phyloP scores from a whole-genome alignment of 1,284 basidiomycete species.

The Ustilago bromivora region DNA sequence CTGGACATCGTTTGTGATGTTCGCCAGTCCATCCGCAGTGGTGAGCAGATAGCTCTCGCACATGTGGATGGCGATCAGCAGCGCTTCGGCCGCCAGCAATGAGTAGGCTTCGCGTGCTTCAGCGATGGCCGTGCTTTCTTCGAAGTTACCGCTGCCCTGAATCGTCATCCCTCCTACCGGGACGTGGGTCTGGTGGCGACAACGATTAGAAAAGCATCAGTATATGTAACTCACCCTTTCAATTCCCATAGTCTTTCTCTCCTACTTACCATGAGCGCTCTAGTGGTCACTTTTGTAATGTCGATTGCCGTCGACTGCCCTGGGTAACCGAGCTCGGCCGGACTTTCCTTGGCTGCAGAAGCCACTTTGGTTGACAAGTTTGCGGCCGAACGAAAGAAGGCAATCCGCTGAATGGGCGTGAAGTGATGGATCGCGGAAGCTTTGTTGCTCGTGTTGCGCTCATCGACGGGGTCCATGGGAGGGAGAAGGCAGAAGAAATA shows the following conservation, averaged over 20 bases:
- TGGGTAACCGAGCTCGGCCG: conserved; percentile 4
- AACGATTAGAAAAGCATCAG: background rate
- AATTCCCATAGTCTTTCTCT: background rate
- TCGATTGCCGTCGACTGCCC: conserved; percentile 7
- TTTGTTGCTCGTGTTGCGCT: background rate
- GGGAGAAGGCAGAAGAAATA: conserved; percentile 27
- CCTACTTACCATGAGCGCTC: conserved; percentile 18
- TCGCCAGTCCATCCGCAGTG: background rate
- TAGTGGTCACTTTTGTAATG: background rate
- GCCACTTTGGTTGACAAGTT: conserved; percentile 26
- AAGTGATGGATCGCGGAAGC: conserved; percentile 14
- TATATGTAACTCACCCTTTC: background rate
- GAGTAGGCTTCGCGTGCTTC: conserved; percentile 1
- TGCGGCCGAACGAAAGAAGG: conserved; percentile 22
- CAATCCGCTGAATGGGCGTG: conserved; percentile 7
- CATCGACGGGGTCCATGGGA: background rate
- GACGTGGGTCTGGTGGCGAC: background rate
- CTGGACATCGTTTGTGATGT: background rate
- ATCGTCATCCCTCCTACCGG: background rate
- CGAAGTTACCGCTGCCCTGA: background rate
- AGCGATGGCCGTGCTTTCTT: no score
- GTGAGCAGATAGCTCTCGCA: conserved; percentile 12
- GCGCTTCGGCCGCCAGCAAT: conserved; percentile 30
- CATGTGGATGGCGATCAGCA: conserved; percentile 16
- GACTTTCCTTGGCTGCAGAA: conserved; percentile 12